These are phyloP conservation scores for Filobasidium wieringae DNA, from an alignment of 768 basidiomycete species.

Conservation along the genomic window DNA sequence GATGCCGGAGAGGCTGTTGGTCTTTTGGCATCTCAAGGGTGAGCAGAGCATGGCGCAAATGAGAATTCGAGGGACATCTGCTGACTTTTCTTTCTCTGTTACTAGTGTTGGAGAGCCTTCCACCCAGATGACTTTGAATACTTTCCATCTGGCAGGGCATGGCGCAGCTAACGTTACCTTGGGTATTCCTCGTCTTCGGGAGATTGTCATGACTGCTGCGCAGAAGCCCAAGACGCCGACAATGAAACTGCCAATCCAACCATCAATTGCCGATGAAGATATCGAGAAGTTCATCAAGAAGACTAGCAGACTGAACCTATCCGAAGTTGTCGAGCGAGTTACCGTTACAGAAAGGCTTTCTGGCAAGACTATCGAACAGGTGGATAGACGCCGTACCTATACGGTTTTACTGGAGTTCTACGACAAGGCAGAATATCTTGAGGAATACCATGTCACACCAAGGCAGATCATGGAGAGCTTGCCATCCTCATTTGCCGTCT, in stretches of 20 bases:
- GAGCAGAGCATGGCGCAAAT: no score
- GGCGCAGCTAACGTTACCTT: constrained; percentile 98
- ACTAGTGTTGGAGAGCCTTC: constrained; percentile 91
- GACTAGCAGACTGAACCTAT: constrained; percentile 70
- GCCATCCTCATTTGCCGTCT: constrained; percentile 60
- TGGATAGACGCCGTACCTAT: constrained; percentile 65
- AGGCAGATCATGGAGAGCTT: constrained; percentile 63
- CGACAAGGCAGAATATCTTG: constrained; percentile 66
- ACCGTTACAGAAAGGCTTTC: constrained; percentile 66
- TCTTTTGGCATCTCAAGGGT: constrained; percentile 93
- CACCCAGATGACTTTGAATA: constrained; percentile 99
- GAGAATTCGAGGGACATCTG: not conserved
- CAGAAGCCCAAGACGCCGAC: constrained; percentile 92
- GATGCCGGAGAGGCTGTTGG: constrained; percentile 99
- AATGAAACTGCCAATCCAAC: constrained; percentile 70
- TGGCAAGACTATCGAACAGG: constrained; percentile 43
- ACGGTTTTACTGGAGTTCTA: constrained; percentile 72
- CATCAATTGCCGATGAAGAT: constrained; percentile 47
- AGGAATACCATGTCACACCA: constrained; percentile 67
- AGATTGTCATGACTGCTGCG: constrained; percentile 98
- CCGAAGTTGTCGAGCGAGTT: constrained; percentile 75
- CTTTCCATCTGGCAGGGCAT: constrained; percentile 98
- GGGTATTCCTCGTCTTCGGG: constrained; percentile 94
- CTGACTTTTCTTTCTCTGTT: not conserved
- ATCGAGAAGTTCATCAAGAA: constrained; percentile 73